Evolutionary conservation across 1,284 basidiomycete genomes (phyloP), one percentile per base, ranked within the genome.

Genomic region (Trichosporon coremiiforme): DNA sequence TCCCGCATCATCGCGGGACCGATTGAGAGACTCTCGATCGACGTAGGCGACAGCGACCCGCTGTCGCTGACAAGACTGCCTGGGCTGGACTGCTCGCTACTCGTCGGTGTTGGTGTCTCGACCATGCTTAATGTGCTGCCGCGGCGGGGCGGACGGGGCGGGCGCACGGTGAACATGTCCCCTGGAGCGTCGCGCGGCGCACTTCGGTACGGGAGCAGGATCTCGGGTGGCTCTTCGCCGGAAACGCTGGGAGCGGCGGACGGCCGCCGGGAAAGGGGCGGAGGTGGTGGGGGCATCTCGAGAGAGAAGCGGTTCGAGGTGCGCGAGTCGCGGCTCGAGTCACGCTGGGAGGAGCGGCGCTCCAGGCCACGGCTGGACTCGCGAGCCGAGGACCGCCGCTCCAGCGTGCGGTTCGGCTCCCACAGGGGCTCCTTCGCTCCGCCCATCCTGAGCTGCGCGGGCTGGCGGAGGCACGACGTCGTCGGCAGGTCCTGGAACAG

Each of bases 21-120:
- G n/a, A 70, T 64, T 2, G 66, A 10, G n/a, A 73, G 68, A 35
- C 68, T 68, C 57, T 73, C 72, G 10, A 73, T 55, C 8, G 66
- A 67, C 3, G 62, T 70, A 2, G 72, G 72, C 13, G 69, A 70
- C 5, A 47, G 25, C 25, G 66, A 60, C 8, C 67, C 67, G n/a
- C 29, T 66, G 69, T 73, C 72, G 64, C 69, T 70, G 10, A 70
- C 47, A 10, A 73, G 35, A 35, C 67, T 67, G 55, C 69, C 69
- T 0, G 69, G 72, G 22, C 64, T 64, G 2, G 69, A 68, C 13
- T 41, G 64, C 4, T 29, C 31, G 55, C 31, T 66, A n/a, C 31
- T 47, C 50, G 50, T 53, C 25, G 64, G 64, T 1, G 41, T 22
- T 1, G 64, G 64, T 1, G 66, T 57, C 41, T 69, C 70, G 15